phyloP scores from a whole-genome alignment of 257 asterid species.

The Nicotiana otophora region DNA sequence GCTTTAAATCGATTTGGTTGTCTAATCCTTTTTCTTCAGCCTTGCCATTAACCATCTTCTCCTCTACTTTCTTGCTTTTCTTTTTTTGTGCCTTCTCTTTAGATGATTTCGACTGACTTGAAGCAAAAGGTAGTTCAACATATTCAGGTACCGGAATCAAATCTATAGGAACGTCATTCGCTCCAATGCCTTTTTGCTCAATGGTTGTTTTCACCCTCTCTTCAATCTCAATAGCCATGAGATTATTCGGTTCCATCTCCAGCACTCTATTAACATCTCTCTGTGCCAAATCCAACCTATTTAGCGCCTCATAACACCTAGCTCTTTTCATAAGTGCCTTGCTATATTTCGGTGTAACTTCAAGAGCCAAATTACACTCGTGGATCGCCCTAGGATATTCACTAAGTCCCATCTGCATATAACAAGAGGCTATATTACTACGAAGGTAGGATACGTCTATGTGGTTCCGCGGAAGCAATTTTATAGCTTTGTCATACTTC shows the following conservation, averaged over 20 bases:
- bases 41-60: slow-evolving; percentile 22
- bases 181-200: slow-evolving; percentile 30
- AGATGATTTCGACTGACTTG: slow-evolving; percentile 23
- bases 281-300: slow-evolving; percentile 61
- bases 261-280: slow-evolving; percentile 62
- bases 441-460: slow-evolving; percentile 65
- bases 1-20: slow-evolving; percentile 21
- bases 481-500: slow-evolving; percentile 64
- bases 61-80: slow-evolving; percentile 32
- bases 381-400: slow-evolving; percentile 81
- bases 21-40: slow-evolving; percentile 6
- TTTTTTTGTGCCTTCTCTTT: slow-evolving; percentile 42
- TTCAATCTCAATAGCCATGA: slow-evolving; percentile 65
- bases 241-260: slow-evolving; percentile 63
- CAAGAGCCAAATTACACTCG: slow-evolving; percentile 85
- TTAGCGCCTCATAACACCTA: slow-evolving; percentile 81
- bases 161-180: slow-evolving; percentile 31
- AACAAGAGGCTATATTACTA: slow-evolving; percentile 80
- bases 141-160: slow-evolving; percentile 41
- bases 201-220: slow-evolving; percentile 57
- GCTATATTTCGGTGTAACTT: slow-evolving; percentile 73
- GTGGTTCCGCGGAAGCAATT: slow-evolving; percentile 77
- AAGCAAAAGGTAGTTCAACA: slow-evolving; percentile 36
- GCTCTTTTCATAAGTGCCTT: slow-evolving; percentile 87
- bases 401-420: slow-evolving; percentile 71